phyloP scores from a whole-genome alignment of 2,329 filamentous ascomycete genomes.

The Botrytis elliptica region DNA sequence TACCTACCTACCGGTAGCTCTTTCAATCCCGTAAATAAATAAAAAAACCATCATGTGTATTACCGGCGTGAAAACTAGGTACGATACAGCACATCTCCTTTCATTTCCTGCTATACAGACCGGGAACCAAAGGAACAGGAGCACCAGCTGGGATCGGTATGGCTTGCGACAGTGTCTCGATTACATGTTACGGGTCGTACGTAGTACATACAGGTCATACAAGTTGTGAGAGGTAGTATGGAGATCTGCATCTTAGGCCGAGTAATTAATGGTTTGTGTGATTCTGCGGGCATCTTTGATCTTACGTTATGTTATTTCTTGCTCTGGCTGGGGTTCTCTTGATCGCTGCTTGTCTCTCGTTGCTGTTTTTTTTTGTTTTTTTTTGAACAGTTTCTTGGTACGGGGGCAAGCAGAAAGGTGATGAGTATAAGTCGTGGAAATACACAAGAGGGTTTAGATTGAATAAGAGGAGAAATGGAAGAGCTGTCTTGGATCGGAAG shows the following conservation, averaged over 20 bases:
- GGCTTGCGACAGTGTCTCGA: neutral
- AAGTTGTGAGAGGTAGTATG: neutral
- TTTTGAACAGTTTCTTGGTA: no score
- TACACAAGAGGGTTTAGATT: no score
- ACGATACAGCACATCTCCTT: neutral
- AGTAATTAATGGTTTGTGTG: neutral
- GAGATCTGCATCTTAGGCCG: no score
- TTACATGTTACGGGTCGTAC: neutral
- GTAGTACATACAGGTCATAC: neutral
- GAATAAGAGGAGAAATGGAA: neutral
- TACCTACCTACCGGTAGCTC: neutral
- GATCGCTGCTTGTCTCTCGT: neutral
- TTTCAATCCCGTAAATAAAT: no score
- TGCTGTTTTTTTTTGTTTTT: no score
- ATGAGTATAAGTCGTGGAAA: accelerated
- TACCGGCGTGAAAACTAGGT: no score
- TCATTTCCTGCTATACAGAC: no score
- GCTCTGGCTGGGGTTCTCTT: neutral
- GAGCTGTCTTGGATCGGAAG: neutral
- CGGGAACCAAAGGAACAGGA: no score
- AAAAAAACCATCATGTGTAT: no score
- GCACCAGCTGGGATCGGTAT: neutral
- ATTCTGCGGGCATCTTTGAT: neutral
- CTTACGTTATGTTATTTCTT: neutral
- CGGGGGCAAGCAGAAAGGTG: neutral